These are phyloP conservation scores for Begonia masoniana DNA, from an alignment of 306 rosid genomes.

Conservation along the genomic window DNA sequence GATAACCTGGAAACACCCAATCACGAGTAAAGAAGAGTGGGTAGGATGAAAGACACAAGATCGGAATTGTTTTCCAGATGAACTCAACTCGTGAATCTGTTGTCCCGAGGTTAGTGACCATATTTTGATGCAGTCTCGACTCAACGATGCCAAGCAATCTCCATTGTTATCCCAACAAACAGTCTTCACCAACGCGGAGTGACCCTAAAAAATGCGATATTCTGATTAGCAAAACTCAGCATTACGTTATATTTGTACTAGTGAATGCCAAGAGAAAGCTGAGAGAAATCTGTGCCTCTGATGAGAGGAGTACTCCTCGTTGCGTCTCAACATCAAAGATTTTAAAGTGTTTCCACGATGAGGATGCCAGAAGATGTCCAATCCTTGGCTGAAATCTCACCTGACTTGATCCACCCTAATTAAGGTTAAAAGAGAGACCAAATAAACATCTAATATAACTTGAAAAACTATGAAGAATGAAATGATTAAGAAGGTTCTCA, in stretches of 20 bases:
- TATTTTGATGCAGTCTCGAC: slow-evolving; percentile 70
- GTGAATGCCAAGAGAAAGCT: neutral
- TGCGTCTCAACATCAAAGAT: slow-evolving; percentile 63
- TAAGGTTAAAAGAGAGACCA: too few species aligned
- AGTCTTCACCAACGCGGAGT: slow-evolving; percentile 43
- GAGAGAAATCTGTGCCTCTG: slow-evolving; percentile 27
- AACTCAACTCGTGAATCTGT: slow-evolving; percentile 62
- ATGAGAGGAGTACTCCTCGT: slow-evolving; percentile 40
- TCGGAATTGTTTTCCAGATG: slow-evolving; percentile 61
- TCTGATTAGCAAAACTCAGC: neutral
- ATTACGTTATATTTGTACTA: too few species aligned
- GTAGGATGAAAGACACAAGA: slow-evolving; percentile 79
- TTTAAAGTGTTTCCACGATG: slow-evolving; percentile 53
- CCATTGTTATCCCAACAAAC: slow-evolving; percentile 79
- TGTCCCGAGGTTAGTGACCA: slow-evolving; percentile 72
- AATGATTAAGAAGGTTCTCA: neutral
- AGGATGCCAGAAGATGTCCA: slow-evolving; percentile 67
- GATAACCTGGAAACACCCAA: slow-evolving; percentile 83
- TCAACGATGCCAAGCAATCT: slow-evolving; percentile 72
- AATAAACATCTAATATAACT: too few species aligned
- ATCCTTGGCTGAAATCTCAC: slow-evolving; percentile 85
- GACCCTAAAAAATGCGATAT: slow-evolving; percentile 31
- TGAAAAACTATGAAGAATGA: too few species aligned
- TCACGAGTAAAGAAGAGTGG: slow-evolving; percentile 70
- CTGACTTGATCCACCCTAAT: slow-evolving; percentile 66